A percentile compares a stretch with the other conserved stretches of the same genome.
Evolutionary conservation across 306 rosid genomes (phyloP).

Genomic region (Rubus idaeus): DNA sequence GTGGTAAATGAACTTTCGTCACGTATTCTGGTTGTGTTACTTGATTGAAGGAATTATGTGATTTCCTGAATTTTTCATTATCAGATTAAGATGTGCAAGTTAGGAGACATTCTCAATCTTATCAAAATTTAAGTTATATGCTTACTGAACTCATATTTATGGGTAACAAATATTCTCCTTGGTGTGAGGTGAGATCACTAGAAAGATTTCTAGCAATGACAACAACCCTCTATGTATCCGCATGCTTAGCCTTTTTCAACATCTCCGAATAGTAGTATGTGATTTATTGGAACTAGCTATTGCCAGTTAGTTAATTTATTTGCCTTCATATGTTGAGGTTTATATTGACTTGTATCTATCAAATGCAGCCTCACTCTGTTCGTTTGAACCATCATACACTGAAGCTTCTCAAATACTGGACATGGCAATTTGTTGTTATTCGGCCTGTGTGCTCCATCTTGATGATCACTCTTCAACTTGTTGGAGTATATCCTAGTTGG

Average conservation of each 20-base stretch:
- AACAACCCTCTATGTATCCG: neutral
- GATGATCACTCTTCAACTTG: constrained; percentile 35
- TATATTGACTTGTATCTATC: constrained; percentile 1
- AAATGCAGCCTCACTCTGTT: constrained; percentile 33
- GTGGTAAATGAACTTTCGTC: constrained; percentile 10
- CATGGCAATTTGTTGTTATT: constrained; percentile 42
- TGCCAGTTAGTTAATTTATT: neutral
- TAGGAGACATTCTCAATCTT: neutral
- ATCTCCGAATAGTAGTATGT: neutral
- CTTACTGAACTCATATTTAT: neutral
- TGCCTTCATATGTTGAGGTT: neutral
- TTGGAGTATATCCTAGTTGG: constrained; percentile 38
- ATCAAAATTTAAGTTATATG: neutral
- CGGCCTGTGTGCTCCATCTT: constrained; percentile 41
- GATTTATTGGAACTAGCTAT: neutral
- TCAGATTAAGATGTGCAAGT: neutral
- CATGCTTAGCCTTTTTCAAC: neutral
- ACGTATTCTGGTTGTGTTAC: neutral
- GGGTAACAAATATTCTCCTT: neutral
- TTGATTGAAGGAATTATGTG: neutral
- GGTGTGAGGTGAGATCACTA: neutral
- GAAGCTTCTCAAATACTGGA: constrained; percentile 43
- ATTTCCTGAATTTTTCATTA: neutral
- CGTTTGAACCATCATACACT: constrained; percentile 33
- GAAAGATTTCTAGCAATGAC: neutral